These are phyloP conservation scores for Pichia phayaonensis DNA, from an alignment of 805 yeast species.

Conservation along the genomic window DNA sequence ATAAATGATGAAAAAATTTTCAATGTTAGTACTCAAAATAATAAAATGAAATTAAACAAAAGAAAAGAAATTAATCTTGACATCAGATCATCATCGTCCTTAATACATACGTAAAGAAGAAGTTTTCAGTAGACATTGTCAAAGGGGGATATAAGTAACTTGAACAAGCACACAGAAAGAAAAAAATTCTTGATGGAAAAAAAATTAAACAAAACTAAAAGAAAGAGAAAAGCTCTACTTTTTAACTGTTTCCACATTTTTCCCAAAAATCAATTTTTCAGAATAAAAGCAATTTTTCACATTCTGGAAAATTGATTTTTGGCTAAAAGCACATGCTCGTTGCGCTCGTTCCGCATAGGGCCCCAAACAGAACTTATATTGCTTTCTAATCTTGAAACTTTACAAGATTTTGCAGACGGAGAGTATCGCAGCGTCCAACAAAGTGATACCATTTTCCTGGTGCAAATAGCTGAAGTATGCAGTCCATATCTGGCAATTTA, in stretches of 20 bases:
- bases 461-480: too few relatives aligned
- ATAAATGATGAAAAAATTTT: conserved; percentile 31
- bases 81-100: background rate
- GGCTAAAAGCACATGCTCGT: background rate
- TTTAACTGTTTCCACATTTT: background rate
- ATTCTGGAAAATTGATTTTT: background rate
- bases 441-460: too few relatives aligned
- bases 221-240: background rate
- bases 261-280: background rate
- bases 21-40: conserved; percentile 2
- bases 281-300: too few relatives aligned
- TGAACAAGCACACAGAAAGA: background rate
- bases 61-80: background rate
- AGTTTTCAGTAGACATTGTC: conserved; percentile 23
- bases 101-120: conserved; percentile 26
- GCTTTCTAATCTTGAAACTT: too few relatives aligned
- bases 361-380: too few relatives aligned
- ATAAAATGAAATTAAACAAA: too few relatives aligned
- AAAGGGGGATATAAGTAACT: background rate
- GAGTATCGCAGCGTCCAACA: too few relatives aligned
- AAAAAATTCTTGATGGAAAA: background rate
- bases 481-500: too few relatives aligned
- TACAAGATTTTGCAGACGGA: too few relatives aligned
- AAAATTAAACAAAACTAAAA: background rate
- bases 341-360: background rate